These are phyloP conservation scores for Fusarium poae DNA, from an alignment of 2,329 filamentous ascomycete genomes.

Conservation along the genomic window DNA sequence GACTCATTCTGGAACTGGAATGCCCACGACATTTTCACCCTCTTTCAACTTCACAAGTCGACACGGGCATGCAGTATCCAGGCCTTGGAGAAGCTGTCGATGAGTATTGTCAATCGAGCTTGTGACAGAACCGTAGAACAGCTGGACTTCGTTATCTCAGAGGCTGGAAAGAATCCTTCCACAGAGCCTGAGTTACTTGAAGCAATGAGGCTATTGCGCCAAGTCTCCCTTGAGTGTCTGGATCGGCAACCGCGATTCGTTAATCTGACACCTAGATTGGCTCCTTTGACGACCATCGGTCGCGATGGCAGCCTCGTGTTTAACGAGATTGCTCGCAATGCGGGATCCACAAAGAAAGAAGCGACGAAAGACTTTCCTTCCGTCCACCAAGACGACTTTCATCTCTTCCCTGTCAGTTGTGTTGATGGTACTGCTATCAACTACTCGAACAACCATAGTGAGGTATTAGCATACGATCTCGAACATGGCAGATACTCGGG, in stretches of 20 bases:
- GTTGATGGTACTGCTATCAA: background rate
- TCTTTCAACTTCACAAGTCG: background rate
- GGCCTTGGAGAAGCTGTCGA: background rate
- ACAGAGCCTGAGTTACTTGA: background rate
- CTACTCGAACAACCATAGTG: background rate
- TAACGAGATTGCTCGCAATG: background rate
- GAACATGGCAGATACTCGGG: background rate
- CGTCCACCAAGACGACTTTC: background rate
- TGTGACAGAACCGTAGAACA: background rate
- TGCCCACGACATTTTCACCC: background rate
- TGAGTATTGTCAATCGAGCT: background rate
- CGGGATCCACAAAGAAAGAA: background rate
- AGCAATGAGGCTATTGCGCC: background rate
- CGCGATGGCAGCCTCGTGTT: background rate
- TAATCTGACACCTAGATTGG: background rate
- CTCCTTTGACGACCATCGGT: background rate
- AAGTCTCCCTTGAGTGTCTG: background rate
- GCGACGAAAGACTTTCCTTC: background rate
- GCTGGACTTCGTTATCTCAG: background rate
- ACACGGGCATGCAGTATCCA: background rate
- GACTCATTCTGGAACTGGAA: constrained; percentile 4
- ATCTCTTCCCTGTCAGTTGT: background rate
- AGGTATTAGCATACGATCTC: background rate
- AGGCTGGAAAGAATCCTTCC: background rate
- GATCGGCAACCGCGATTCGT: background rate